A percentile compares a stretch with the other conserved stretches of the same genome.
Conservation (phyloP, 23 red algal genomes). For the Gracilariopsis chorda region DNA sequence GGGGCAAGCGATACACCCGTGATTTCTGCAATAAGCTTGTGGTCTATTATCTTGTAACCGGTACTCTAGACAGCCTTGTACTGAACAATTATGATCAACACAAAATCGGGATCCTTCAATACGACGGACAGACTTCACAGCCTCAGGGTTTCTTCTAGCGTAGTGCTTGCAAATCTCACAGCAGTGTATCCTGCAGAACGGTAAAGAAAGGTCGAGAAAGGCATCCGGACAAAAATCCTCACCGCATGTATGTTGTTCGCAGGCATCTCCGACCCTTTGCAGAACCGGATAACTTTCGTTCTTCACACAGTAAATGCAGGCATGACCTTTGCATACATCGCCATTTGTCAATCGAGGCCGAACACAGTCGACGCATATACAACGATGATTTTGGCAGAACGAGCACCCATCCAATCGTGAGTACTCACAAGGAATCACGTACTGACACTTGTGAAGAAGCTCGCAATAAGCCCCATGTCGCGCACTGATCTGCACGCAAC, state of each 20-base stretch:
- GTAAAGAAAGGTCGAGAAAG: not conserved
- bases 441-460: not conserved
- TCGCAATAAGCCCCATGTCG: not conserved
- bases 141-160: not conserved
- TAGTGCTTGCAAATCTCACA: not conserved
- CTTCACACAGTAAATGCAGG: not conserved
- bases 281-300: not conserved
- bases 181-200: not conserved
- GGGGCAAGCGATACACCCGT: not conserved
- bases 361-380: not conserved
- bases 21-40: not conserved
- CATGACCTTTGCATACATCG: not conserved
- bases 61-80: not conserved
- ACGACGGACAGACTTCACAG: not conserved
- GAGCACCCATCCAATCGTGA: not conserved
- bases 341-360: not conserved
- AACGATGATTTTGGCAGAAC: slow-evolving; percentile 1
- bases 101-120: not conserved
- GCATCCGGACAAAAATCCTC: not conserved
- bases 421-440: not conserved
- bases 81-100: slow-evolving; percentile 11
- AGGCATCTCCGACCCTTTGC: not conserved
- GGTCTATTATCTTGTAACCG: not conserved
- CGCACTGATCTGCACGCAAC: not conserved
- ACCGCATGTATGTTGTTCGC: not conserved